Percentiles rank a stretch among this genome's conserved stretches.
phyloP scores from a whole-genome alignment of 176 grass and related monocot species.

The Aegilops speltoides region DNA sequence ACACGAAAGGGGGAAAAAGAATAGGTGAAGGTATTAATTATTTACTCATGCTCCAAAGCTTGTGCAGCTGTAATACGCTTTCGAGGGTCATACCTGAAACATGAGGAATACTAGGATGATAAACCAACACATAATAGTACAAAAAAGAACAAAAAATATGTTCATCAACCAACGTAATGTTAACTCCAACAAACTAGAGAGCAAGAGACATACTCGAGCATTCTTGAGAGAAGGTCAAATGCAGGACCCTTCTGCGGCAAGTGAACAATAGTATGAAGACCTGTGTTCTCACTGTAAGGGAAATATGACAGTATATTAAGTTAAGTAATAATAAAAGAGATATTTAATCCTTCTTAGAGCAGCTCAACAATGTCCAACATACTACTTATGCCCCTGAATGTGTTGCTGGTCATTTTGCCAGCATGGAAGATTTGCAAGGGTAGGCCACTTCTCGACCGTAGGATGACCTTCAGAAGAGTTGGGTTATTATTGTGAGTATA shows the following conservation, averaged over 20 bases:
- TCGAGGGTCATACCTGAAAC: slow-evolving; percentile 90
- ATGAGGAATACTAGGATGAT: slow-evolving; percentile 23
- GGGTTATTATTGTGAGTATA: slow-evolving; percentile 7
- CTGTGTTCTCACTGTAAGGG: slow-evolving; percentile 76
- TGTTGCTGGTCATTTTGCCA: slow-evolving; percentile 91
- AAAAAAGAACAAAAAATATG: slow-evolving; percentile 16
- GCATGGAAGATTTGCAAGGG: slow-evolving; percentile 82
- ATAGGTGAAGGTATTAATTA: slow-evolving; percentile 46
- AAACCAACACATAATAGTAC: slow-evolving; percentile 20
- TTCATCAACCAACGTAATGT: slow-evolving; percentile 20
- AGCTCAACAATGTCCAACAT: slow-evolving; percentile 39
- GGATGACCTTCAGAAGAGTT: slow-evolving; percentile 76
- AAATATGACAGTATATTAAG: slow-evolving; percentile 27
- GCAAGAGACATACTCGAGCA: slow-evolving; percentile 79
- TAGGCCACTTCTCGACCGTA: slow-evolving; percentile 97
- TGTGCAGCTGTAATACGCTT: slow-evolving; percentile 94
- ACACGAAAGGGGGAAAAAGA: slow-evolving; percentile 6
- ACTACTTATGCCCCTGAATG: slow-evolving; percentile 93
- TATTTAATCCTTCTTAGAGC: slow-evolving; percentile 1
- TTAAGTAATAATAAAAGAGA: slow-evolving; percentile 7
- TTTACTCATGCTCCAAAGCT: slow-evolving; percentile 98
- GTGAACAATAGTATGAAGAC: slow-evolving; percentile 88
- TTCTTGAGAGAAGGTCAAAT: slow-evolving; percentile 95
- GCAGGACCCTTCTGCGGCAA: slow-evolving; percentile 72
- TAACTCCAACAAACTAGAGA: slow-evolving; percentile 21